Evolutionary conservation across 257 asterid species (phyloP).

Genomic region (Orobanche coerulescens): DNA sequence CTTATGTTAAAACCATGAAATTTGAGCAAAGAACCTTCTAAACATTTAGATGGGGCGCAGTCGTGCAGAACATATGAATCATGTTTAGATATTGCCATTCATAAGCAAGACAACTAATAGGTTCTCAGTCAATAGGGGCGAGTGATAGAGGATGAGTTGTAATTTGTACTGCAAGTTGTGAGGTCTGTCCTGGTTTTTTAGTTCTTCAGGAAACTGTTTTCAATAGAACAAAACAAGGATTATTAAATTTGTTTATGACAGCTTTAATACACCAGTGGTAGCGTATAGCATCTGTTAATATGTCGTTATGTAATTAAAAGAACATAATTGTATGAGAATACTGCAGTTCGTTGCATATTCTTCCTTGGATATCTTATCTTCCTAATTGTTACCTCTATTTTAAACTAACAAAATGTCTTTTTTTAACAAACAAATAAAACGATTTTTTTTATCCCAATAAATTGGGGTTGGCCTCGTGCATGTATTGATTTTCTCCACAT

Average conservation of each 20-base stretch:
- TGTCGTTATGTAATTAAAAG: slow-evolving; percentile 1
- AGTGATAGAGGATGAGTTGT: not conserved
- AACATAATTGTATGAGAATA: not conserved
- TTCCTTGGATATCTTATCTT: too few species aligned
- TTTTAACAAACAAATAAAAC: too few species aligned
- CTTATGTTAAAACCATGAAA: not conserved
- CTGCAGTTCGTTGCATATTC: too few species aligned
- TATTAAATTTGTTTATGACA: not conserved
- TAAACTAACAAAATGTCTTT: too few species aligned
- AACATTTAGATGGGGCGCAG: not conserved
- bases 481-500: too few species aligned
- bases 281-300: not conserved
- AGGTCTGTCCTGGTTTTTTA: not conserved
- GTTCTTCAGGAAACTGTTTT: not conserved
- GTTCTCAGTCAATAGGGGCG: not conserved
- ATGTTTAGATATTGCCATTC: not conserved
- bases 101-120: not conserved
- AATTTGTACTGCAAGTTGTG: not conserved
- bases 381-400: too few species aligned
- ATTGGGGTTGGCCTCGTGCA: too few species aligned
- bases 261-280: not conserved
- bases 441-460: too few species aligned
- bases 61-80: not conserved
- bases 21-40: not conserved
- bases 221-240: not conserved